Evolutionary conservation across 2,329 filamentous ascomycete species (phyloP).

Genomic region (Hysterium pulicare): DNA sequence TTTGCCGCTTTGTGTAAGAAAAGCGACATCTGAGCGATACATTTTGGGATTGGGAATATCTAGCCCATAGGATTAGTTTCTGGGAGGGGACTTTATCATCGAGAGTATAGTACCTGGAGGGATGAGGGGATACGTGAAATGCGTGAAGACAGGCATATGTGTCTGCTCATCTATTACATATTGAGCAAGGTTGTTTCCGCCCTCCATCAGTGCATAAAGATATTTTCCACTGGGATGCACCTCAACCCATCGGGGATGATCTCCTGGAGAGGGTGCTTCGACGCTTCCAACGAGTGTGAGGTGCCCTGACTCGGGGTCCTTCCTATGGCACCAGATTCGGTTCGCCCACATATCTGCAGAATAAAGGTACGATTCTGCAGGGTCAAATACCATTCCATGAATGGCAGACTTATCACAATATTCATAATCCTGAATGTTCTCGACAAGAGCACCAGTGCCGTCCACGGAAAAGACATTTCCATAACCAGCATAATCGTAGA

Average conservation of each 20-base stretch:
- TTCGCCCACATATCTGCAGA: conserved; percentile 75
- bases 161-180: conserved; percentile 74
- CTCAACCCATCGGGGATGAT: conserved; percentile 86
- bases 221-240: conserved; percentile 75
- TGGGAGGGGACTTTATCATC: conserved; percentile 4
- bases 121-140: conserved; percentile 73
- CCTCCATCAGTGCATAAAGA: conserved; percentile 85
- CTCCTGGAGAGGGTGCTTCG: conserved; percentile 65
- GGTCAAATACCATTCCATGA: conserved; percentile 79
- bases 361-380: conserved; percentile 71
- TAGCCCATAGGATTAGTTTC: conserved; percentile 20
- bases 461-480: conserved; percentile 72
- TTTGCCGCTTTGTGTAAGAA: conserved; percentile 62
- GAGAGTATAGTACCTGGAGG: conserved; percentile 60
- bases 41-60: conserved; percentile 53
- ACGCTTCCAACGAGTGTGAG: conserved; percentile 69
- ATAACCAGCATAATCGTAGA: conserved; percentile 80
- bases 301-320: conserved; percentile 57
- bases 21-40: conserved; percentile 84
- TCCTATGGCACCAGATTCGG: conserved; percentile 81
- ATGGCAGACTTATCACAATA: conserved; percentile 69
- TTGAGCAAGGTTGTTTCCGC: conserved; percentile 78
- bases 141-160: conserved; percentile 74
- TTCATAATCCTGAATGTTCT: conserved; percentile 69
- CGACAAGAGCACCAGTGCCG: conserved; percentile 53